Conservation (phyloP, 169 alveolate species). For the Plasmodium chabaudi region DNA sequence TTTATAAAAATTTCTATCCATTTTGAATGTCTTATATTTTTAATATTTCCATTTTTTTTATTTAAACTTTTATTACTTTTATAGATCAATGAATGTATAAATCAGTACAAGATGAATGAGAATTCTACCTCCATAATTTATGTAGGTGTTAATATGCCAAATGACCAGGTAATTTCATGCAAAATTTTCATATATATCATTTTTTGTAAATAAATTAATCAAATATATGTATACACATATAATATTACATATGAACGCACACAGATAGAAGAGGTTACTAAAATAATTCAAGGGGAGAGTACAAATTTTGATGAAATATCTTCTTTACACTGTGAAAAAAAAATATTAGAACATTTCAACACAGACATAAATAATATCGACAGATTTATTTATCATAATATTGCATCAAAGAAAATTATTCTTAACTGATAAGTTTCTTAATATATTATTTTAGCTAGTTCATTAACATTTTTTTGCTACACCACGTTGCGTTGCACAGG, state of each 20-base stretch:
- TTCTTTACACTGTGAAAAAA: constrained; percentile 14
- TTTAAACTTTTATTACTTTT: not conserved
- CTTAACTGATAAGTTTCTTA: constrained; percentile 1
- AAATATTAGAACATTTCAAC: constrained; percentile 41
- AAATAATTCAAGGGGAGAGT: constrained; percentile 20
- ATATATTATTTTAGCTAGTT: not conserved
- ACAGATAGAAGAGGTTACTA: constrained; percentile 17
- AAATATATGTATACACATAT: too few relatives aligned
- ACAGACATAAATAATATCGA: constrained; percentile 22
- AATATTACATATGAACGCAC: too few relatives aligned
- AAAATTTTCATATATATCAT: not conserved
- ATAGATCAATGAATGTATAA: constrained; percentile 57
- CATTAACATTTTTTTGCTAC: too few relatives aligned
- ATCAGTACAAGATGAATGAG: constrained; percentile 36
- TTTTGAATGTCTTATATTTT: not conserved
- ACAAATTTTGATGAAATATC: constrained; percentile 21
- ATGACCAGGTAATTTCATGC: constrained; percentile 17
- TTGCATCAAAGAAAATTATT: constrained; percentile 54
- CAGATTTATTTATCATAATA: constrained; percentile 35
- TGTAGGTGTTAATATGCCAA: constrained; percentile 49
- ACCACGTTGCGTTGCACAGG: too few relatives aligned
- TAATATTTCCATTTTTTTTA: not conserved
- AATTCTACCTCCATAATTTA: constrained; percentile 50
- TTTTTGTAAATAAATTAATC: not conserved
- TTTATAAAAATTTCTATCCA: not conserved